Evolutionary conservation across 306 rosid genomes (phyloP).

Genomic region (Abrus pulchellus): DNA sequence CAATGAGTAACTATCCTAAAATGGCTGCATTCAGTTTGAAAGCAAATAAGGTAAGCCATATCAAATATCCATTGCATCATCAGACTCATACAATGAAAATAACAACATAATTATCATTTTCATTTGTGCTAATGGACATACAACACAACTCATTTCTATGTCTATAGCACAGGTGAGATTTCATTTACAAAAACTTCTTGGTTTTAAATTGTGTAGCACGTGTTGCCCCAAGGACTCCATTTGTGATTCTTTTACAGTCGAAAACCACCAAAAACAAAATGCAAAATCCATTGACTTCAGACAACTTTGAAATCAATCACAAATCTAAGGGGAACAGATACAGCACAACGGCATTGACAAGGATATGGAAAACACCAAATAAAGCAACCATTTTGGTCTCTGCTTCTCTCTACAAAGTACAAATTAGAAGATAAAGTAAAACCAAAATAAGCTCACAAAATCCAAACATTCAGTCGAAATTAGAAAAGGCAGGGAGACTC

Average conservation of each 20-base stretch:
- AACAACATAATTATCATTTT: too few relatives aligned
- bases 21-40: slow-evolving; percentile 33
- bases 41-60: slow-evolving; percentile 31
- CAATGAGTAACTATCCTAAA: slow-evolving; percentile 10
- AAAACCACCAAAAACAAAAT: neutral
- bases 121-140: neutral
- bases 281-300: neutral
- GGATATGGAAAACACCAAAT: neutral
- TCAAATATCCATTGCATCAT: slow-evolving; percentile 11
- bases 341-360: neutral
- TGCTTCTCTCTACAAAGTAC: neutral
- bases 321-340: neutral
- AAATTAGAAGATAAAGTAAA: neutral
- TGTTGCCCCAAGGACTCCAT: neutral
- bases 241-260: neutral
- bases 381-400: neutral
- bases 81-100: neutral
- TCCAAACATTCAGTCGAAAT: neutral
- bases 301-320: neutral
- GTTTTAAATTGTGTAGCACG: neutral
- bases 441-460: neutral
- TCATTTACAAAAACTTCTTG: slow-evolving; percentile 18
- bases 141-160: neutral
- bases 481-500: neutral
- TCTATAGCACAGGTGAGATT: neutral